phyloP scores from a whole-genome alignment of 371 early-diverging fungal genomes.

The Zopfochytrium polystomum region DNA sequence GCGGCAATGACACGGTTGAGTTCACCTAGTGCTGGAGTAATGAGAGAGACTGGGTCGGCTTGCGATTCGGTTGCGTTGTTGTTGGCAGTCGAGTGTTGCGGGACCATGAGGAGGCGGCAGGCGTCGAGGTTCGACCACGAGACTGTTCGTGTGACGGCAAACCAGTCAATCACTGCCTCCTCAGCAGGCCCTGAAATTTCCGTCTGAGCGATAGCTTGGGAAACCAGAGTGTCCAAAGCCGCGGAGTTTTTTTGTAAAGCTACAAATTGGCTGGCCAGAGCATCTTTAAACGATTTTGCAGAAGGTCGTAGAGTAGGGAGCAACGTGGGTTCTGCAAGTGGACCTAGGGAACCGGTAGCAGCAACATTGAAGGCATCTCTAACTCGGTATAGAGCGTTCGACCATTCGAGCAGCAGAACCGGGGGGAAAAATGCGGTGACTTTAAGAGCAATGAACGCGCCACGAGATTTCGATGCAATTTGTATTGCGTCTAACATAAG shows the following conservation, averaged over 20 bases:
- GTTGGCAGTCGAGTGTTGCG: slow-evolving; percentile 13
- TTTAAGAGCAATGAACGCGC: slow-evolving; percentile 81
- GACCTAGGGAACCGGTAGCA: slow-evolving; percentile 38
- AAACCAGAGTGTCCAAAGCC: neutral
- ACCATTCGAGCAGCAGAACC: slow-evolving; percentile 67
- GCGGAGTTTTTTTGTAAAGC: neutral
- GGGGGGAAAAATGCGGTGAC: slow-evolving; percentile 84
- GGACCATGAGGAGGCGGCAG: slow-evolving; percentile 40
- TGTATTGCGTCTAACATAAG: slow-evolving; percentile 59
- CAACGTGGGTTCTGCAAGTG: slow-evolving; percentile 48
- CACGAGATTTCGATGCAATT: slow-evolving; percentile 63
- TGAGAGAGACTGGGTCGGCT: neutral
- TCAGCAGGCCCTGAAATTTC: slow-evolving; percentile 30
- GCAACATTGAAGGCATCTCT: slow-evolving; percentile 28
- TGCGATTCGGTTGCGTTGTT: slow-evolving; percentile 13
- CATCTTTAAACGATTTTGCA: neutral
- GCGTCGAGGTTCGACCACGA: slow-evolving; percentile 56
- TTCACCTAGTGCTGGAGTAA: slow-evolving; percentile 52
- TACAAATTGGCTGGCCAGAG: neutral
- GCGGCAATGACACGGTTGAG: slow-evolving; percentile 62
- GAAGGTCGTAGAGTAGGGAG: neutral
- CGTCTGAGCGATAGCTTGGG: neutral
- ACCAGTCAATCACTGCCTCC: slow-evolving; percentile 59
- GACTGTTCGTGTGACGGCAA: slow-evolving; percentile 58
- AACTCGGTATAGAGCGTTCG: slow-evolving; percentile 41